Evolutionary conservation across 495 filamentous ascomycete genomes (phyloP), one percentile per base, ranked within the genome.

Genomic region (Hypoxylon subgilvum): DNA sequence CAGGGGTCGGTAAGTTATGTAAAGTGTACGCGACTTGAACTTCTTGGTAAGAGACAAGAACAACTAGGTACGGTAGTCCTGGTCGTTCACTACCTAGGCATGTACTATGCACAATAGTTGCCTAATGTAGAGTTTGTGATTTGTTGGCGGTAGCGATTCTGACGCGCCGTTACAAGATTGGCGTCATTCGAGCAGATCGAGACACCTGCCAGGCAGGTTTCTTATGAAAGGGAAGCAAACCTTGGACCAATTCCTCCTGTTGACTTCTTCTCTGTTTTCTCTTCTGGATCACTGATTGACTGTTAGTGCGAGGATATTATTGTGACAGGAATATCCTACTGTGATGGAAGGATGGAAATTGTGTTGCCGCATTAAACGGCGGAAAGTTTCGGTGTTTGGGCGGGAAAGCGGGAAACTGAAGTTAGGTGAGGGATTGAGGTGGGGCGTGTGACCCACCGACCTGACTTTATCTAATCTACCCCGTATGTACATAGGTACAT

Each of bases 391-490:
- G 34, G 28, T 8, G 28, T 13, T 34, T 40, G 44, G 52, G 39
- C 31, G 42, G 34, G 32, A 49, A 51, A 14, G 19, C 5, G 5
- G 27, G 27, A 10, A 10, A 30, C 10, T 30, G 27, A n/a, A n/a
- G n/a, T n/a, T n/a, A n/a, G n/a, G n/a, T n/a, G n/a, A 10, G 22
- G 14, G 19, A 25, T 42, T 23, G 6, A 30, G 39, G 56, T 59
- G 56, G 56, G 56, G 56, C 45, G 31, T 13, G 31, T 34, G 23
- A 34, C n/a, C n/a, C n/a, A 5, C 27, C n/a, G 6, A 34, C n/a
- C 31, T 31, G 14, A 23, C 25, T 35, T 53, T 60, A 60, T 46
- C 47, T 59, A 59, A 52, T 59, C 56, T 22, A 27, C 17, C 3
- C 16, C 23, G 23, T 27, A 39, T 6, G 39, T 41, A 41, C 41